Percentiles rank a stretch among this genome's conserved stretches.
phyloP scores from a whole-genome alignment of 2,329 filamentous ascomycete species.

The Verticillium nubilum region DNA sequence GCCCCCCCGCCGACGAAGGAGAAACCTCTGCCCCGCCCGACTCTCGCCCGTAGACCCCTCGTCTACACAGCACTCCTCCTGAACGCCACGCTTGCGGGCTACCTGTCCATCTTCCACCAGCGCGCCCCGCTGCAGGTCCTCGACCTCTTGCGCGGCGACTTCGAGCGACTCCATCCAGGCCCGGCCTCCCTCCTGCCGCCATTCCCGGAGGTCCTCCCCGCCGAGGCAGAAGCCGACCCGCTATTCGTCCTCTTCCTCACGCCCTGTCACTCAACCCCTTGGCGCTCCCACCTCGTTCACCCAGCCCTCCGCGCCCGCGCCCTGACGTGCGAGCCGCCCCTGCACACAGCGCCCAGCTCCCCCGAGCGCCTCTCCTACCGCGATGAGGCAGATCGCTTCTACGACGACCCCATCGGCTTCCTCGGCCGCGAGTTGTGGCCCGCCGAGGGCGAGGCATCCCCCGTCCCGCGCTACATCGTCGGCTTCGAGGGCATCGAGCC shows the following conservation, averaged over 20 bases:
- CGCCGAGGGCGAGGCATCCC: slow-evolving; percentile 16
- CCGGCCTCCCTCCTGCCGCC: slow-evolving; percentile 14
- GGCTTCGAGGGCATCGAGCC: slow-evolving; percentile 55
- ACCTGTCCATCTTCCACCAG: slow-evolving; percentile 73
- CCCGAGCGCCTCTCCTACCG: slow-evolving; percentile 63
- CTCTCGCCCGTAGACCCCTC: slow-evolving; percentile 47
- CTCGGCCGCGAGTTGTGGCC: slow-evolving; percentile 49
- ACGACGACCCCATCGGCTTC: slow-evolving; percentile 57
- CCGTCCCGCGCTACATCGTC: slow-evolving; percentile 52
- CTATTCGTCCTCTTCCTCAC: slow-evolving; percentile 78
- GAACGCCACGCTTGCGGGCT: slow-evolving; percentile 68
- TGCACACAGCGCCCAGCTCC: slow-evolving; percentile 56
- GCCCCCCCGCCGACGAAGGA: slow-evolving; percentile 11
- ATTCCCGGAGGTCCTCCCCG: slow-evolving; percentile 24
- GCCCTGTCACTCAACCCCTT: slow-evolving; percentile 94
- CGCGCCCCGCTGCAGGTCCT: slow-evolving; percentile 72
- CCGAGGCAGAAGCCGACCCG: slow-evolving; percentile 27
- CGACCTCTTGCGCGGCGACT: slow-evolving; percentile 67
- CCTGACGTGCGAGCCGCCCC: slow-evolving; percentile 78
- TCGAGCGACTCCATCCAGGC: slow-evolving; percentile 51
- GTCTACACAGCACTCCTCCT: slow-evolving; percentile 52
- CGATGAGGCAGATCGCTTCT: slow-evolving; percentile 91
- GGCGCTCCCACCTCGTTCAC: slow-evolving; percentile 82
- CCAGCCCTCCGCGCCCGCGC: slow-evolving; percentile 74
- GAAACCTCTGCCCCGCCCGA: slow-evolving; percentile 18